Percentiles rank a stretch among this genome's conserved stretches.
These are phyloP conservation scores for Phytophthora constricta DNA, from an alignment of 352 stramenopile genomes.

Conservation along the genomic window DNA sequence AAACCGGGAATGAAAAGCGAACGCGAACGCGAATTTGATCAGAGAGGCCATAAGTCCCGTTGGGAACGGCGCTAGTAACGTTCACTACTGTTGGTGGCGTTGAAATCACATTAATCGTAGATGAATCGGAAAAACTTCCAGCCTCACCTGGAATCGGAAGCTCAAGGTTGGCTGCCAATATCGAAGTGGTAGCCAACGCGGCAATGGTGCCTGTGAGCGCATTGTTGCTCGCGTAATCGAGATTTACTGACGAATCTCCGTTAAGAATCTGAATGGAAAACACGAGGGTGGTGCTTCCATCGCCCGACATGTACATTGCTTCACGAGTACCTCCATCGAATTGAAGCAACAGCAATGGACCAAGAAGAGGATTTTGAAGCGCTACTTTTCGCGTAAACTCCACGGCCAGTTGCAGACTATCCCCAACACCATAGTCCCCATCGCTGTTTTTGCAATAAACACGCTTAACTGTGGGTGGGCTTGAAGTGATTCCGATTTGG, in stretches of 20 bases:
- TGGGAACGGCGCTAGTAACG: constrained; percentile 35
- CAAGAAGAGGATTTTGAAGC: constrained; percentile 17
- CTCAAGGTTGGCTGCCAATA: constrained; percentile 27
- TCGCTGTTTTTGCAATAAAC: constrained; percentile 46
- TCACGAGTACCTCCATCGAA: constrained; percentile 33
- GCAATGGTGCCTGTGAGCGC: constrained; percentile 52
- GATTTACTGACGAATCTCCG: constrained; percentile 33
- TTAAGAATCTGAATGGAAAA: constrained; percentile 50
- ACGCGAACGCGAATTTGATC: constrained; percentile 53
- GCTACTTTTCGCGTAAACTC: constrained; percentile 52
- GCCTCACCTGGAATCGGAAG: constrained; percentile 41
- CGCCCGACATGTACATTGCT: constrained; percentile 53
- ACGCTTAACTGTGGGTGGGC: constrained; percentile 40
- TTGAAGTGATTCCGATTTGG: constrained; percentile 55
- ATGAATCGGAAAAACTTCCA: constrained; percentile 51
- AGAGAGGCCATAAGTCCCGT: constrained; percentile 55
- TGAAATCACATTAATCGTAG: constrained; percentile 43
- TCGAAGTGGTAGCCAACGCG: constrained; percentile 53
- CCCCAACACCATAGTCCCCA: constrained; percentile 53
- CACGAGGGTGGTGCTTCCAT: constrained; percentile 39
- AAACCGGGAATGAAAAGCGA: constrained; percentile 61
- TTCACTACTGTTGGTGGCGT: constrained; percentile 44
- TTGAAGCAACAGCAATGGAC: constrained; percentile 42
- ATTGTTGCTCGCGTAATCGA: constrained; percentile 51
- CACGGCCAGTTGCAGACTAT: constrained; percentile 55